A percentile compares a stretch with the other conserved stretches of the same genome.
These are phyloP conservation scores for Cardamine chenopodiifolia DNA, from an alignment of 345 rosid genomes.

Conservation along the genomic window DNA sequence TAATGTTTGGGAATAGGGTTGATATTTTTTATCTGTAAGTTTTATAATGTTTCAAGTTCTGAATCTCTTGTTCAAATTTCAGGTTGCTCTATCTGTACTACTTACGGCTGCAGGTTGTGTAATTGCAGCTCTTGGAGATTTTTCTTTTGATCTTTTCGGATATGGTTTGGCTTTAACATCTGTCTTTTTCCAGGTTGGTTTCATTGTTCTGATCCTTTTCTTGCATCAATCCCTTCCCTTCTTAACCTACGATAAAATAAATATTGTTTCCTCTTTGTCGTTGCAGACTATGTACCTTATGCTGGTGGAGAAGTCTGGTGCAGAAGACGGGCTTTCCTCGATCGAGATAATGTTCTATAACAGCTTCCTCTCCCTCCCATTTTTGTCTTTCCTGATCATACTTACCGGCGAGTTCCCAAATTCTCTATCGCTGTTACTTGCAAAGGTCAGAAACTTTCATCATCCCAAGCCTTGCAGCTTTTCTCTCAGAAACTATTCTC, in stretches of 20 bases:
- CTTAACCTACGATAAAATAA: not conserved
- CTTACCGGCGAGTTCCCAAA: slow-evolving; percentile 85
- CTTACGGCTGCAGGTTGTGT: slow-evolving; percentile 84
- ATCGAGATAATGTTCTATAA: slow-evolving; percentile 94
- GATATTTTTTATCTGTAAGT: not conserved
- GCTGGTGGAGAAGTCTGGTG: slow-evolving; percentile 94
- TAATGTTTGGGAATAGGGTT: not conserved
- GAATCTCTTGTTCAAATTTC: slow-evolving; percentile 42
- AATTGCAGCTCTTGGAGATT: slow-evolving; percentile 93
- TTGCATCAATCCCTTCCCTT: not conserved
- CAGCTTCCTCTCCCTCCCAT: slow-evolving; percentile 89
- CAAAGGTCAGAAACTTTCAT: slow-evolving; percentile 66
- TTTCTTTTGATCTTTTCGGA: slow-evolving; percentile 86
- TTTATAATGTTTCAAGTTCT: not conserved
- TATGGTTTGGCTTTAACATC: slow-evolving; percentile 92
- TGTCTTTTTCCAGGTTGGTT: slow-evolving; percentile 83
- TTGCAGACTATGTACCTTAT: slow-evolving; percentile 98
- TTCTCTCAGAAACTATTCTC: slow-evolving; percentile 7
- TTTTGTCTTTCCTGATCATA: slow-evolving; percentile 74
- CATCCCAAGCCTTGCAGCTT: slow-evolving; percentile 8
- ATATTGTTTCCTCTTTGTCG: not conserved
- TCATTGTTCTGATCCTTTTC: not conserved
- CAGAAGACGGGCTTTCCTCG: slow-evolving; percentile 93
- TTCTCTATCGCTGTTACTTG: slow-evolving; percentile 68
- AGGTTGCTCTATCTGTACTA: slow-evolving; percentile 87